phyloP scores from a whole-genome alignment of 2,329 filamentous ascomycete species.

The Botrytis elliptica region DNA sequence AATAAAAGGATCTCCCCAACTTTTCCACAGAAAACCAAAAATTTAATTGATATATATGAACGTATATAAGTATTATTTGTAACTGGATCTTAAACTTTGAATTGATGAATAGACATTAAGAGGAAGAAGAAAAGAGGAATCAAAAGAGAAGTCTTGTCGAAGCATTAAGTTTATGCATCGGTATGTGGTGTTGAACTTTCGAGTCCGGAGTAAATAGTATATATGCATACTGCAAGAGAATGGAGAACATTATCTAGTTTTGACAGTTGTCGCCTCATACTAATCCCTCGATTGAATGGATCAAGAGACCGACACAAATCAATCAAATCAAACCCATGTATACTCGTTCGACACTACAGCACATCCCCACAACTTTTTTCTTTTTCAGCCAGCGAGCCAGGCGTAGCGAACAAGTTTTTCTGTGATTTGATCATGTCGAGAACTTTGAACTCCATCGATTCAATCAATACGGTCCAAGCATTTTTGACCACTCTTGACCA shows the following conservation, averaged over 20 bases:
- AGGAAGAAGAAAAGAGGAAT: neutral
- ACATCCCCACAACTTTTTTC: slow-evolving; percentile 13
- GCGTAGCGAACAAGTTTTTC: neutral
- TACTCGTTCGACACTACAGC: neutral
- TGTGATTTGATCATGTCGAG: neutral
- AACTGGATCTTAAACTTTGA: neutral
- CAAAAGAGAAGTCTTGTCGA: neutral
- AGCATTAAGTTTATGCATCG: slow-evolving; percentile 10
- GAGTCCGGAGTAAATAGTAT: slow-evolving; percentile 1
- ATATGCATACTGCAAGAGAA: slow-evolving; percentile 11
- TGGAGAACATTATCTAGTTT: slow-evolving; percentile 9
- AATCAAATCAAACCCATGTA: slow-evolving; percentile 9
- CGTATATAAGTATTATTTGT: neutral
- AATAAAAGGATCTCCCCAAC: neutral
- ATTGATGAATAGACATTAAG: neutral
- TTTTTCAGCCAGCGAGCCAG: neutral
- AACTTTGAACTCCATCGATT: neutral
- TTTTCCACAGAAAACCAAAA: neutral
- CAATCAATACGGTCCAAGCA: neutral
- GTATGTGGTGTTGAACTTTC: neutral
- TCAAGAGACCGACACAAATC: neutral
- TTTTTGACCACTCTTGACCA: neutral
- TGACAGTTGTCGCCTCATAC: slow-evolving; percentile 20
- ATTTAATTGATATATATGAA: neutral
- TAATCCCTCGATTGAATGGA: slow-evolving; percentile 11